Evolutionary conservation across 2,329 filamentous ascomycete genomes (phyloP).

Genomic region (Ampelomyces quisqualis): DNA sequence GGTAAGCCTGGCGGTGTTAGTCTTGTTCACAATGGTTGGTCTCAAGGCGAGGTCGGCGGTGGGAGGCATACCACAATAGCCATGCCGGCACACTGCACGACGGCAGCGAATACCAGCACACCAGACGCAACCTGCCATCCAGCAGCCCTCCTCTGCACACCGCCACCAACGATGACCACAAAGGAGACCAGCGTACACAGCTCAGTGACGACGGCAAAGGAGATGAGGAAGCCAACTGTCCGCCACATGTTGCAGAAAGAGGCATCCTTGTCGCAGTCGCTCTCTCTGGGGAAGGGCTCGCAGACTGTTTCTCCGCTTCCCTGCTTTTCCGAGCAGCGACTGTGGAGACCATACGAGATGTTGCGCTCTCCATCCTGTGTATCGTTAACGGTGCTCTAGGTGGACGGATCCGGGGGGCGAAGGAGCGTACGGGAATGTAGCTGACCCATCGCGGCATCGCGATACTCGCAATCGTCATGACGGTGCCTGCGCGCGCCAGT

Average conservation of each 20-base stretch:
- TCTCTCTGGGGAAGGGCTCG: conserved; percentile 64
- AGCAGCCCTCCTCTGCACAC: conserved; percentile 73
- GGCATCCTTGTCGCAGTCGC: conserved; percentile 66
- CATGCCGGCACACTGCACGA: conserved; percentile 75
- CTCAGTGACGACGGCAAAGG: conserved; percentile 78
- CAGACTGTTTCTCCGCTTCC: conserved; percentile 64
- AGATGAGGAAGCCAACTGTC: conserved; percentile 83
- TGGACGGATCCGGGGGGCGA: neutral
- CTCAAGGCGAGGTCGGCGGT: too few relatives aligned
- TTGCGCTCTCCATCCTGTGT: conserved; percentile 37
- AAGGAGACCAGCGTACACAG: conserved; percentile 80
- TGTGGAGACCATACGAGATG: conserved; percentile 71
- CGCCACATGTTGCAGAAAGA: conserved; percentile 92
- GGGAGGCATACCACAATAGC: conserved; percentile 70
- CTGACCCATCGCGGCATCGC: conserved; percentile 70
- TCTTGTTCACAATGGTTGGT: neutral
- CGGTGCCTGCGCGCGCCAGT: conserved; percentile 57
- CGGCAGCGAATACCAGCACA: conserved; percentile 64
- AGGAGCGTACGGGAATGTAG: conserved; percentile 51
- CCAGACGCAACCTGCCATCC: conserved; percentile 77
- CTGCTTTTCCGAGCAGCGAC: conserved; percentile 77
- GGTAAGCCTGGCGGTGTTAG: conserved; percentile 63
- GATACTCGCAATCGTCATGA: conserved; percentile 70
- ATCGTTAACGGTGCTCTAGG: conserved; percentile 6
- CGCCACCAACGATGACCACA: conserved; percentile 72